Base-by-base conservation (phyloP, 305 asterid genomes). In the Ilex paraguariensis region DNA sequence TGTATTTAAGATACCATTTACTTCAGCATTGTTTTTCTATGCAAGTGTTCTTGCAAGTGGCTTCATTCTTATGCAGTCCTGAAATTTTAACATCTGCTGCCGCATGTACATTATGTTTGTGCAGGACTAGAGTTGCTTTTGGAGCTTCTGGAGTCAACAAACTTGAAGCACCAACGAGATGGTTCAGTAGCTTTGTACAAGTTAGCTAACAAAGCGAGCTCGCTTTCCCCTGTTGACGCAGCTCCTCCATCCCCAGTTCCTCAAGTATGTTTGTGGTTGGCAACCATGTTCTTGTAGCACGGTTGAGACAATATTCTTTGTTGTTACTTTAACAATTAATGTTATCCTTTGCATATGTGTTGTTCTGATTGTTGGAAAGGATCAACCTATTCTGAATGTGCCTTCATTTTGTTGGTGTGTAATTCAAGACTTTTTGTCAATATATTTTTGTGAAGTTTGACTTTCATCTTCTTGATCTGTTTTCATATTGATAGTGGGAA, bases 181-280 rank as follows among this genome's bases (percentile, higher is more conserved):
- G 78, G 87, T 71, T 88, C 98, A 31, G 66, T 81, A 71, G 99
- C 99, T 59, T 68, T 94, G 64, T 87, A 87, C 81, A 87, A 79
- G 73, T 71, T 94, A 80, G 89, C 96, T 49, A 75, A 76, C 67
- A 91, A 88, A 84, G 95, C 88, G 7, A 87, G 80, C 80, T 80
- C 93, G 50, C 91, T 86, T 65, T 91, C 97, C 70, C 87, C 95
- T 36, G 67, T 85, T 42, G 98, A 94, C 80, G 94, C 98, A 31
- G 98, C 98, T 75, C 99, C 99, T 70, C 98, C 94, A 40, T 94
- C 99, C 59, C 99, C 98, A 42, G 66, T 70, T 66, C 91, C 95
- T 61, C 96, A 94, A 97, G 99, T 94, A 52, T 55, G 56, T 57
- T 61, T 59, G 45, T 50, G 63, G 49, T 56, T 70, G 67, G 64